phyloP scores from a whole-genome alignment of 257 asterid species.

The Striga asiatica region DNA sequence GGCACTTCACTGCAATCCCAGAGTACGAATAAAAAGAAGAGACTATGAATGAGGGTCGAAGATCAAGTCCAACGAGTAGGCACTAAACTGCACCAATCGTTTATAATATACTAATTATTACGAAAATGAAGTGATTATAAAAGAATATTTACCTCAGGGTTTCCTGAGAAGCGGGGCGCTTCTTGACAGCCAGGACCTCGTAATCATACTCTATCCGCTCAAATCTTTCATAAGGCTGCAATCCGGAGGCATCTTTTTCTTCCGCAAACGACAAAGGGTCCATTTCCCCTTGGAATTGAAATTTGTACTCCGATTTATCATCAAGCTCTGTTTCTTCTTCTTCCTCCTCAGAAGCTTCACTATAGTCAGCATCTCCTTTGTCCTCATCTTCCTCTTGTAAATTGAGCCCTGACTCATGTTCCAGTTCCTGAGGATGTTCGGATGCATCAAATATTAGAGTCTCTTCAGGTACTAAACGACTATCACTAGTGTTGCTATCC shows the following conservation, averaged over 20 bases:
- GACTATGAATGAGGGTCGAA: not conserved
- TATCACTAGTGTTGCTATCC: not conserved
- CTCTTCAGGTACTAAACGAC: not conserved
- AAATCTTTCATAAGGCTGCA: constrained; percentile 63
- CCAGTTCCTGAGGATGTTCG: constrained; percentile 37
- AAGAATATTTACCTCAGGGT: constrained; percentile 17
- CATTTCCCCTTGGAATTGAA: constrained; percentile 56
- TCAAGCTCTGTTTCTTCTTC: constrained; percentile 32
- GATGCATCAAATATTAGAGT: constrained; percentile 19
- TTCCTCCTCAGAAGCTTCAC: constrained; percentile 40
- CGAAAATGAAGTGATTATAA: not conserved
- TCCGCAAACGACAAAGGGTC: constrained; percentile 63
- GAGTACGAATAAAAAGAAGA: not conserved
- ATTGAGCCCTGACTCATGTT: constrained; percentile 6
- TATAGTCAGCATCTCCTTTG: constrained; percentile 17
- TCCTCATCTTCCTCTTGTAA: constrained; percentile 18
- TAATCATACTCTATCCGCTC: constrained; percentile 51
- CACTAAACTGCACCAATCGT: not conserved
- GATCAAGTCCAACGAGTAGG: not conserved
- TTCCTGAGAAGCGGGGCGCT: constrained; percentile 36
- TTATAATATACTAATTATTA: not conserved
- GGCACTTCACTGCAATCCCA: constrained; percentile 30
- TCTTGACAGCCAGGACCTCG: constrained; percentile 56
- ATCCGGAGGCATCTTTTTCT: constrained; percentile 49
- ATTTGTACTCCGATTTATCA: constrained; percentile 39